Conservation (phyloP, 2,329 filamentous ascomycete genomes). For the Diaporthe amygdali region DNA sequence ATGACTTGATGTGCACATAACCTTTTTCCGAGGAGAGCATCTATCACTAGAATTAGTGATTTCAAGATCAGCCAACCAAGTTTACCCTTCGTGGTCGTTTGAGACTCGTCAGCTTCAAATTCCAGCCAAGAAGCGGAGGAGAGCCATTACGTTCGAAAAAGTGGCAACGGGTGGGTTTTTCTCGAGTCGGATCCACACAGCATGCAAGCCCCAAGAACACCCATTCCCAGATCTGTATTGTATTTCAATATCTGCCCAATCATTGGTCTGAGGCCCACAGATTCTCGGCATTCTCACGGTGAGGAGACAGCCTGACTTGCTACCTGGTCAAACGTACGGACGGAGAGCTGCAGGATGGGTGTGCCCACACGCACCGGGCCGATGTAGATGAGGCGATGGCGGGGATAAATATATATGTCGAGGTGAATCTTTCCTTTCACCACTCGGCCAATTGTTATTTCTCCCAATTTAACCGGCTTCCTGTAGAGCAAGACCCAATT, state of each 20-base stretch:
- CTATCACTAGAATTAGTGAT: background rate
- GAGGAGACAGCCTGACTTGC: background rate
- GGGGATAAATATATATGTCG: background rate
- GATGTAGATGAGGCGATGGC: conserved; percentile 1
- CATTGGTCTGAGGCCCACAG: conserved; percentile 10
- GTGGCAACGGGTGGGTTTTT: conserved; percentile 8
- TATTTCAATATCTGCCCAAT: conserved; percentile 7
- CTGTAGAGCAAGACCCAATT: background rate
- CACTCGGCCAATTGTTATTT: background rate
- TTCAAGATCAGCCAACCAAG: background rate
- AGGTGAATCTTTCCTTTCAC: background rate
- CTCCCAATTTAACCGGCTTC: background rate
- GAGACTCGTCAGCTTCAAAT: background rate
- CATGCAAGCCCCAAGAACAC: background rate
- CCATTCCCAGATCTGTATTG: background rate
- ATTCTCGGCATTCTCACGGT: conserved; percentile 12
- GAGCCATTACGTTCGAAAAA: conserved; percentile 7
- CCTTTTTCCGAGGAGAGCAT: background rate
- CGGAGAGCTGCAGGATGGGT: conserved; percentile 23
- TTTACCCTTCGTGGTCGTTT: background rate
- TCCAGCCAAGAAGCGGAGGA: background rate
- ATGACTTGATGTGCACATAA: background rate
- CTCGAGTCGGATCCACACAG: background rate
- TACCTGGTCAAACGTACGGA: conserved; percentile 13
- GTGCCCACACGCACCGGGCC: background rate